Base-by-base conservation (phyloP, 768 basidiomycete species). In the Mycena rebaudengoi region DNA sequence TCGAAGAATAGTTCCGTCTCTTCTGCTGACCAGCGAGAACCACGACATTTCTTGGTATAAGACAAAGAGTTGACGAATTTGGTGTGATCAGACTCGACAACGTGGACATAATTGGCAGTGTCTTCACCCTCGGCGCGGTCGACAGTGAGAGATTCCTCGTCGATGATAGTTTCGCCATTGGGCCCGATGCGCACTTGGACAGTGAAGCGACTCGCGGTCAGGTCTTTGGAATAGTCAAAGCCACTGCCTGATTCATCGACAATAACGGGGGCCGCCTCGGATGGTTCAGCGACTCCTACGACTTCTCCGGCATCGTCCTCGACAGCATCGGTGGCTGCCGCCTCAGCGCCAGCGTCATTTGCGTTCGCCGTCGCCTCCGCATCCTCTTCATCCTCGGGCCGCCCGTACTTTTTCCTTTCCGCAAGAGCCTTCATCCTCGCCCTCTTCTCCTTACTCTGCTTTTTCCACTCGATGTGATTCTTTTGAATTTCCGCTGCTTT, bases 1-100 rank as follows among this genome's bases (percentile, higher is more conserved):
- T 94, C 84, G 74, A 88, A 97, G 74, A 97, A 97, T 20, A 89
- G 74, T 58, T 95, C 94, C 0, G 95, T 97, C 75, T 96, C 95
- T 63, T 91, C 91, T n/a, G 85, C 86, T 73, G 88, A 91, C 95
- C 96, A 97, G 20, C 94, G 87, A 16, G 90, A 90, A 11, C 91
- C 91, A n/a, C 90, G 85, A 60, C 85, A 87, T 62, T 91, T 90
- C 76, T 88, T 94, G 52, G 90, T 87, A 73, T 94, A 95, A 1
- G 92, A 90, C 23, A 84, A 85, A 20, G 91, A 92, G 74, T 96
- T 97, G 57, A 94, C 86, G 70, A 96, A 96, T 69, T 92, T 92
- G 8, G 88, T 89, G 50, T 88, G 84, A 68, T 96, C 95, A 0
- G 89, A 92, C 74, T 94, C 92, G 53, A 91, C 88, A 32, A 95